Evolutionary conservation across 148 eudicot genomes (phyloP).

Genomic region (Rhododendron griersonianum): DNA sequence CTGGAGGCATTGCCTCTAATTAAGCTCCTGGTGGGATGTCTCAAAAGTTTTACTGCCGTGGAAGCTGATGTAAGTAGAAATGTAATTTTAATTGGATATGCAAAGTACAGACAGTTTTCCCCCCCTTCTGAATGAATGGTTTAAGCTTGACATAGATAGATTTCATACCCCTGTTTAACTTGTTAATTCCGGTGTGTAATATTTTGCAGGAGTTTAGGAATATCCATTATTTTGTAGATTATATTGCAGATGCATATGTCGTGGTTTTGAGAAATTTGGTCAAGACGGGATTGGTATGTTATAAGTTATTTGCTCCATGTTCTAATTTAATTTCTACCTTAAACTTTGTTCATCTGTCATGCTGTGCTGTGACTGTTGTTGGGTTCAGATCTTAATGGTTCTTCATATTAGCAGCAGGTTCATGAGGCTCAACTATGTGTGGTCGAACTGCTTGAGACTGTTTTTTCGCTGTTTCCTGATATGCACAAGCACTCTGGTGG

Average conservation of each 20-base stretch:
- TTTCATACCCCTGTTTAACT: neutral
- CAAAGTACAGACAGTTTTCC: neutral
- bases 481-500: constrained; percentile 36
- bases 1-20: constrained; percentile 55
- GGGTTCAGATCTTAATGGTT: neutral
- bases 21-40: constrained; percentile 51
- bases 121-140: neutral
- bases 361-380: neutral
- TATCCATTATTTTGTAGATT: constrained; percentile 36
- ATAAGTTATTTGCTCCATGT: neutral
- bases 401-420: constrained; percentile 43
- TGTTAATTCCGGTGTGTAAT: neutral
- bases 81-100: neutral
- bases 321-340: neutral
- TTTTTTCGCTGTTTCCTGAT: constrained; percentile 41
- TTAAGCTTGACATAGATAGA: neutral
- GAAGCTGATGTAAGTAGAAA: constrained; percentile 54
- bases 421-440: constrained; percentile 63
- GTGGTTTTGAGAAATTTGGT: constrained; percentile 52
- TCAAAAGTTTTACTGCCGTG: constrained; percentile 37
- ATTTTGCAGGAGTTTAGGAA: constrained; percentile 44
- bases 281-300: constrained; percentile 50
- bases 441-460: constrained; percentile 52
- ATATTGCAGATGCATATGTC: constrained; percentile 54
- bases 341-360: neutral